Evolutionary conservation across 371 early-diverging fungal species (phyloP).

Genomic region (Rhizopus microsporus): DNA sequence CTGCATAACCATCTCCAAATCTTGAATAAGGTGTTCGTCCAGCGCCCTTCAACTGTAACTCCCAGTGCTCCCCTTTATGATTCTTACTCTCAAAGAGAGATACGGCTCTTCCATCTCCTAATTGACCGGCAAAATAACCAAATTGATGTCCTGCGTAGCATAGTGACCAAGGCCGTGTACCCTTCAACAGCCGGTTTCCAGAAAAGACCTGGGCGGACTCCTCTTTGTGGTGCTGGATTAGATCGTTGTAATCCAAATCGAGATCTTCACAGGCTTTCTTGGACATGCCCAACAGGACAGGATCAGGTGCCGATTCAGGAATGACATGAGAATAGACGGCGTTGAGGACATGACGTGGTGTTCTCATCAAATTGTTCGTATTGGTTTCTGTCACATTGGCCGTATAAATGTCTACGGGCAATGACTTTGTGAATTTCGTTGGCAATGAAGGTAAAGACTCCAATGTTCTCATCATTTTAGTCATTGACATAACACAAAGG

Average conservation of each 20-base stretch:
- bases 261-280: slow-evolving; percentile 34
- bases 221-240: slow-evolving; percentile 7
- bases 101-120: slow-evolving; percentile 91
- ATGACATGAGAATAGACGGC: slow-evolving; percentile 62
- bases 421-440: slow-evolving; percentile 29
- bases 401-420: slow-evolving; percentile 37
- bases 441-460: slow-evolving; percentile 35
- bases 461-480: slow-evolving; percentile 13
- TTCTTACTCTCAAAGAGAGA: slow-evolving; percentile 65
- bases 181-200: slow-evolving; percentile 41
- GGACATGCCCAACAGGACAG: slow-evolving; percentile 48
- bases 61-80: slow-evolving; percentile 58
- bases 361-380: slow-evolving; percentile 28
- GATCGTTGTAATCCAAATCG: slow-evolving; percentile 42
- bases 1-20: slow-evolving; percentile 87
- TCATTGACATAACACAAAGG: slow-evolving; percentile 5
- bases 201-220: slow-evolving; percentile 45
- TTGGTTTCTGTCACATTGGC: slow-evolving; percentile 16
- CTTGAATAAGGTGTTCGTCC: slow-evolving; percentile 89
- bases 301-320: slow-evolving; percentile 56
- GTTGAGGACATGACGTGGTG: slow-evolving; percentile 58
- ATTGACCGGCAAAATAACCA: slow-evolving; percentile 70
- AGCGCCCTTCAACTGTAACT: slow-evolving; percentile 85
- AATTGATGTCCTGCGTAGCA: slow-evolving; percentile 93
- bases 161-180: slow-evolving; percentile 79